Conservation (phyloP, 257 asterid genomes). For the Solanum sparsipilum region DNA sequence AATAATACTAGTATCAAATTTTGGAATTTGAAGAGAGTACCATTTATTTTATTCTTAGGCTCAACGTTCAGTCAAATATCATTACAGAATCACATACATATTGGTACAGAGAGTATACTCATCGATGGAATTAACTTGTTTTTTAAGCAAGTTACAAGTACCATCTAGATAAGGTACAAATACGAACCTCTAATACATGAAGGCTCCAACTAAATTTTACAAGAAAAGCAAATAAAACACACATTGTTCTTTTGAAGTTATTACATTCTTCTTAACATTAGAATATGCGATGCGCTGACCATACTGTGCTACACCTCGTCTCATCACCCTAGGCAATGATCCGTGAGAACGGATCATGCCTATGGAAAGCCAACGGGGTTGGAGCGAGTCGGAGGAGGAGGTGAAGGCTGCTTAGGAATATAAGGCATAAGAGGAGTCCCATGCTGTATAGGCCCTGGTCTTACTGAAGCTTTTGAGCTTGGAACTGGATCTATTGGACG, state of each 20-base stretch:
- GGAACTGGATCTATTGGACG: conserved; percentile 62
- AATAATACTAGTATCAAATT: not conserved
- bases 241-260: not conserved
- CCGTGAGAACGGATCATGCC: not conserved
- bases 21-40: not conserved
- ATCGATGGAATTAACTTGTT: not conserved
- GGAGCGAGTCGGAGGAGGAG: conserved; percentile 29
- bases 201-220: not conserved
- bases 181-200: not conserved
- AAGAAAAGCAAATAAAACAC: not conserved
- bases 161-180: not conserved
- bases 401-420: conserved; percentile 56
- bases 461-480: conserved; percentile 52
- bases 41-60: not conserved
- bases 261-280: not conserved
- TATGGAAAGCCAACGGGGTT: not conserved
- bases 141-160: not conserved
- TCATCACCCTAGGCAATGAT: not conserved
- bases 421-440: conserved; percentile 80
- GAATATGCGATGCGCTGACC: not conserved
- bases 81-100: not conserved
- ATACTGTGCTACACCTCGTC: not conserved
- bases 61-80: not conserved
- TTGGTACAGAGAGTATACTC: not conserved
- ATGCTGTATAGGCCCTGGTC: conserved; percentile 76